Evolutionary conservation across 2,329 filamentous ascomycete species (phyloP), one percentile per base, ranked within the genome.

Genomic region (Xylariomycetidae sp.): DNA sequence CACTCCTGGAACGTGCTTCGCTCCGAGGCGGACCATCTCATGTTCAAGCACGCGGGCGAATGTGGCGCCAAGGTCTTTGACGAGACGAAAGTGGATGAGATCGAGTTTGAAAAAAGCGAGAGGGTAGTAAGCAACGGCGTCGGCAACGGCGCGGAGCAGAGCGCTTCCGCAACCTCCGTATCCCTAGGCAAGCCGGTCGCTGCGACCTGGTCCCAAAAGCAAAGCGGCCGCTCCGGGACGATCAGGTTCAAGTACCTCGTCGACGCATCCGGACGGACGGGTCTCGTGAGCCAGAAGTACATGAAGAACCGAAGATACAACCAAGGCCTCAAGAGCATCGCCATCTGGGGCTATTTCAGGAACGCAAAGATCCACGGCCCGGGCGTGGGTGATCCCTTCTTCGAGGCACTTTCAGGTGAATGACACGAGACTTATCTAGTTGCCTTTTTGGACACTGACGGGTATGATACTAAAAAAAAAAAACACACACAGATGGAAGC

Each of bases 281-380:
- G 69, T 3, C 30, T 74, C 3, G 14, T 73, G 9, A 61, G 53
- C 30, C 73, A 66, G 14, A 69, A 68, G 41, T 71, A 72, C 41
- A 35, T 67, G 16, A 70, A 69, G 50, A 69, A 69, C 41, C 61
- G 70, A 2, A 53, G 49, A 4, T 66, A 55, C 42, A 74, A 72
- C 44, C 40, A 65, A 25, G 62, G 56, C 1, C 51, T 73, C 14
- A 71, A 72, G 51, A 74, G 70, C 35, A 38, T 70, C 8, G 69
- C 70, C 5, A 64, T 41, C 31, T 74, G 69, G 70, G 63, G 51
- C 1, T 74, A 74, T 42, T 74, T 59, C 56, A 59, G 61, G 31
- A 54, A 51, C 6, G 53, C 47, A 6, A 50, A 43, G 4, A 7
- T 37, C 0, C 67, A 65, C 37, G 58, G 41, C 4, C 11, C 31